These are phyloP conservation scores for Calocybe cyanea DNA, from an alignment of 768 basidiomycete species.

Conservation along the genomic window DNA sequence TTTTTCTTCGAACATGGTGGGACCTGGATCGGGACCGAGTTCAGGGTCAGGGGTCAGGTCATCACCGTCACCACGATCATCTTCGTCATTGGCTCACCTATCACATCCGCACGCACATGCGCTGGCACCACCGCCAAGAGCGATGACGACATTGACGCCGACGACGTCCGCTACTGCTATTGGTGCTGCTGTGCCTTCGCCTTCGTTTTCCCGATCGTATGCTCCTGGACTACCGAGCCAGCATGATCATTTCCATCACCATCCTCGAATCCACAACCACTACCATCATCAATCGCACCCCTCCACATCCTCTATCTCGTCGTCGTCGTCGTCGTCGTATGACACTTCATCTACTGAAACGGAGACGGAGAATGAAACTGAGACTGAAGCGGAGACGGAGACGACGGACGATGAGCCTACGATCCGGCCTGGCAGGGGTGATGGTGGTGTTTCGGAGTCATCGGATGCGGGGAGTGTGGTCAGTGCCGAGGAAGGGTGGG, in stretches of 20 bases:
- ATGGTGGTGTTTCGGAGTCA: slow-evolving; percentile 11
- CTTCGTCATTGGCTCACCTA: background rate
- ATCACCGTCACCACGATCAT: too few relatives aligned
- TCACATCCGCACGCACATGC: background rate
- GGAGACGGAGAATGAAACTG: slow-evolving; percentile 24
- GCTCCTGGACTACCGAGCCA: too few relatives aligned
- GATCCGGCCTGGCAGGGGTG: slow-evolving; percentile 44
- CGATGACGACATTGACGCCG: too few relatives aligned
- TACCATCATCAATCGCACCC: background rate
- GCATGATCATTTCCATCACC: too few relatives aligned
- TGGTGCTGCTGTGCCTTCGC: too few relatives aligned
- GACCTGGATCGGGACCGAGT: too few relatives aligned
- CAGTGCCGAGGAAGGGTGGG: slow-evolving; percentile 10
- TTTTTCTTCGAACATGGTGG: too few relatives aligned
- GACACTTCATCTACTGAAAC: slow-evolving; percentile 27
- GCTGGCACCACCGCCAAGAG: background rate
- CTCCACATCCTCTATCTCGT: background rate
- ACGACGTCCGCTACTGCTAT: too few relatives aligned
- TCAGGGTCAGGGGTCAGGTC: too few relatives aligned
- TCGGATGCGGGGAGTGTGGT: slow-evolving; percentile 13
- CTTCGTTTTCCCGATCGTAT: too few relatives aligned
- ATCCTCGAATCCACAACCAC: background rate
- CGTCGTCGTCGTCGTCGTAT: slow-evolving; percentile 9
- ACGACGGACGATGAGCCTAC: slow-evolving; percentile 81
- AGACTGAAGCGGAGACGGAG: slow-evolving; percentile 43